phyloP scores from a whole-genome alignment of 1,284 basidiomycete genomes.

The Chiua sp. region DNA sequence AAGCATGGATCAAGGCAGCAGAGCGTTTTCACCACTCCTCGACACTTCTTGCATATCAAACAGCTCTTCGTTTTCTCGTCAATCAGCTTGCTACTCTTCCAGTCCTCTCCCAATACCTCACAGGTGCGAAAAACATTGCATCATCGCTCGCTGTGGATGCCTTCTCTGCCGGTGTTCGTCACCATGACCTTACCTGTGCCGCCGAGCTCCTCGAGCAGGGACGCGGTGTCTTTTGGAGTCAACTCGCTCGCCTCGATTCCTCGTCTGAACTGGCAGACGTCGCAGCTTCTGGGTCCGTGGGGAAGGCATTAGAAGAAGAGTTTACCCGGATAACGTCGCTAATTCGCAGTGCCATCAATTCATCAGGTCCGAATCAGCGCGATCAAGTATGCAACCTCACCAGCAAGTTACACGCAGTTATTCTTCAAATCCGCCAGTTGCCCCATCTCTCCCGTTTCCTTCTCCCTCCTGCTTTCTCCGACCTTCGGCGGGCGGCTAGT shows the following conservation, averaged over 20 bases:
- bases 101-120: conserved; percentile 2
- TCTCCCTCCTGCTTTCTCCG: background rate
- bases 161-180: conserved; percentile 1
- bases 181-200: background rate
- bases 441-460: background rate
- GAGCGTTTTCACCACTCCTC: conserved; percentile 5
- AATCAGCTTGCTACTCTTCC: conserved; percentile 5
- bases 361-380: background rate
- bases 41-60: conserved; percentile 6
- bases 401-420: background rate
- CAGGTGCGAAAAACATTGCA: background rate
- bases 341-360: background rate
- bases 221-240: conserved; percentile 1
- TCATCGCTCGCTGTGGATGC: conserved; percentile 4
- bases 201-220: conserved; percentile 2
- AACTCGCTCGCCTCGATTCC: background rate
- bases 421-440: background rate
- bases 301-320: background rate
- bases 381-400: background rate
- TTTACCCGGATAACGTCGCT: background rate
- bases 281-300: background rate
- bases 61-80: conserved; percentile 2
- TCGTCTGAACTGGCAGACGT: background rate
- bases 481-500: conserved; percentile 16
- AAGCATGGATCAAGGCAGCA: background rate